A percentile compares a stretch with the other conserved stretches of the same genome.
phyloP scores from a whole-genome alignment of 129 eudicot genomes.

The Gnaphalium uliginosum region DNA sequence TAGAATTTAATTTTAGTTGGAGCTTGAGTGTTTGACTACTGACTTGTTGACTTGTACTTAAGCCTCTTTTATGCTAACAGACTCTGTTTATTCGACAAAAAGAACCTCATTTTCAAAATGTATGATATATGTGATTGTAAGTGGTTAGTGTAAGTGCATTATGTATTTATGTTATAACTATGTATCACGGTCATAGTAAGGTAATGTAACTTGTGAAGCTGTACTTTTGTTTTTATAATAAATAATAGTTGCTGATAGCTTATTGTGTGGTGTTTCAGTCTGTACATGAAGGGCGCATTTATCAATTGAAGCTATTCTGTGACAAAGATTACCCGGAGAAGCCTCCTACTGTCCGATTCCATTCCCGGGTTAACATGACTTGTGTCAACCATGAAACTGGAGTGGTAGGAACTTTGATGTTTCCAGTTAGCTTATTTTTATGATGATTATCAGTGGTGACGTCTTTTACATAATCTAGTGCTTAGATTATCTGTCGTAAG shows the following conservation, averaged over 20 bases:
- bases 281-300: constrained; percentile 14
- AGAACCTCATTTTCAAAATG: background rate
- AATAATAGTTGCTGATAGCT: background rate
- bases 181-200: background rate
- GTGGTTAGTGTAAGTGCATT: background rate
- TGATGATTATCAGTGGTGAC: background rate
- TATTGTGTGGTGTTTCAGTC: background rate
- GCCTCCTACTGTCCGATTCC: constrained; percentile 14
- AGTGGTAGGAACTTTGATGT: background rate
- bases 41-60: background rate
- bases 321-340: constrained; percentile 5
- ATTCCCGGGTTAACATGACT: constrained; percentile 14
- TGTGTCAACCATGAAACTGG: constrained; percentile 17
- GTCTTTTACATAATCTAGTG: background rate
- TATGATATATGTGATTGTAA: background rate
- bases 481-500: background rate
- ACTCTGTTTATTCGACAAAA: background rate
- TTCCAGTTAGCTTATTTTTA: background rate
- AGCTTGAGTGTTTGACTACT: background rate
- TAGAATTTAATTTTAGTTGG: background rate
- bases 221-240: background rate
- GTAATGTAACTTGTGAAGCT: background rate
- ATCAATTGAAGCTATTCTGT: constrained; percentile 13
- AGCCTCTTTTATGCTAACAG: background rate
- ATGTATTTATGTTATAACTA: background rate